These are phyloP conservation scores for Leptomonas pyrrhocoris DNA, from an alignment of 208 protist species.

Conservation along the genomic window DNA sequence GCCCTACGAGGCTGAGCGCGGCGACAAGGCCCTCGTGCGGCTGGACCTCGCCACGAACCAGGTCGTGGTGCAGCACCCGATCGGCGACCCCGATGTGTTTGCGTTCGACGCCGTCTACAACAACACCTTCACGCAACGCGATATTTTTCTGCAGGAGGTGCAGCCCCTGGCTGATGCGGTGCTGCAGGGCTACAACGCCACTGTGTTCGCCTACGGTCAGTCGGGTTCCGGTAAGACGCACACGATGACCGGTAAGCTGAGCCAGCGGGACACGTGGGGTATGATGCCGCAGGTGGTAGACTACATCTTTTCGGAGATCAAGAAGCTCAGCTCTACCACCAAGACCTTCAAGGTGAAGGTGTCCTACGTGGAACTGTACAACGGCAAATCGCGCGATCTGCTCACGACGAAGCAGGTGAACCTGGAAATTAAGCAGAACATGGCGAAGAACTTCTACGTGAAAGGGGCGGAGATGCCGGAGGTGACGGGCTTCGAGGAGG, in stretches of 20 bases:
- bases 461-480: slow-evolving; percentile 90
- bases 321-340: slow-evolving; percentile 79
- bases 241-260: slow-evolving; percentile 91
- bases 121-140: slow-evolving; percentile 91
- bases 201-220: slow-evolving; percentile 93
- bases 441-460: slow-evolving; percentile 93
- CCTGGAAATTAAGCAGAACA: slow-evolving; percentile 92
- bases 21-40: slow-evolving; percentile 86
- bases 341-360: slow-evolving; percentile 90
- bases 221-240: slow-evolving; percentile 93
- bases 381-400: slow-evolving; percentile 89
- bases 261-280: slow-evolving; percentile 78
- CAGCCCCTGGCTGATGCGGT: slow-evolving; percentile 87
- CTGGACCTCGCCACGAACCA: slow-evolving; percentile 89
- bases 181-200: slow-evolving; percentile 92
- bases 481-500: slow-evolving; percentile 84
- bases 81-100: slow-evolving; percentile 86
- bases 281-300: slow-evolving; percentile 92
- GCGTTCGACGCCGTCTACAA: slow-evolving; percentile 93
- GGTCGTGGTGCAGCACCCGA: slow-evolving; percentile 85
- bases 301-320: slow-evolving; percentile 88
- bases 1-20: slow-evolving; percentile 80
- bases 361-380: slow-evolving; percentile 92
- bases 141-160: slow-evolving; percentile 91
- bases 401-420: slow-evolving; percentile 79